A percentile compares a stretch with the other conserved stretches of the same genome.
Conservation (phyloP, 768 basidiomycete genomes). For the Boletus tomentosulus region DNA sequence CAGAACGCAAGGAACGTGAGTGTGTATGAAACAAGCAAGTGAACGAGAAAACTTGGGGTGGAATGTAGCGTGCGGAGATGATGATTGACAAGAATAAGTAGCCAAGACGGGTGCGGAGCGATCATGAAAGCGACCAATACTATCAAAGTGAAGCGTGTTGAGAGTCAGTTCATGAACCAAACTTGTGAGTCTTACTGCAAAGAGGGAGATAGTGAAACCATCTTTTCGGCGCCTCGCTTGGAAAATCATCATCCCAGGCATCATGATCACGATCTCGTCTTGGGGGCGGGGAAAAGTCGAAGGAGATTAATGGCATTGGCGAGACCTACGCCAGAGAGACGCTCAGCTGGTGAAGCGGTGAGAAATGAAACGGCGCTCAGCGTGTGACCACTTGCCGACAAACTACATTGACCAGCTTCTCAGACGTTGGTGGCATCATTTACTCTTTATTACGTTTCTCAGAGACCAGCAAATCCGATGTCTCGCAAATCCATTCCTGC, state of each 20-base stretch:
- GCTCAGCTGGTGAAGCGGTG: neutral
- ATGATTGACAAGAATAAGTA: conserved; percentile 64
- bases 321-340: no score
- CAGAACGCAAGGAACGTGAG: conserved; percentile 67
- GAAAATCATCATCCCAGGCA: conserved; percentile 28
- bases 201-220: conserved; percentile 62
- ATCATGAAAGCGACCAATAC: conserved; percentile 55
- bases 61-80: conserved; percentile 54
- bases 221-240: conserved; percentile 37
- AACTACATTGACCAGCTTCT: neutral
- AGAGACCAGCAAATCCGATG: no score
- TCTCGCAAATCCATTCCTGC: no score
- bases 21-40: conserved; percentile 57
- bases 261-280: conserved; percentile 8
- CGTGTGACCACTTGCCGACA: neutral
- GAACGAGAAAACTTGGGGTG: conserved; percentile 44
- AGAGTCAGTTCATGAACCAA: neutral
- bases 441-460: no score
- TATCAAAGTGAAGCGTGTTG: conserved; percentile 18
- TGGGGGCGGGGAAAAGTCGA: conserved; percentile 18
- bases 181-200: conserved; percentile 37
- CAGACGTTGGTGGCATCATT: no score
- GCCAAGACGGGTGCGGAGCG: conserved; percentile 69
- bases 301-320: conserved; percentile 28
- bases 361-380: neutral